Percentiles rank a stretch among this genome's conserved stretches.
phyloP scores from a whole-genome alignment of 2,329 filamentous ascomycete species.

The Hymenoscyphus linearis region DNA sequence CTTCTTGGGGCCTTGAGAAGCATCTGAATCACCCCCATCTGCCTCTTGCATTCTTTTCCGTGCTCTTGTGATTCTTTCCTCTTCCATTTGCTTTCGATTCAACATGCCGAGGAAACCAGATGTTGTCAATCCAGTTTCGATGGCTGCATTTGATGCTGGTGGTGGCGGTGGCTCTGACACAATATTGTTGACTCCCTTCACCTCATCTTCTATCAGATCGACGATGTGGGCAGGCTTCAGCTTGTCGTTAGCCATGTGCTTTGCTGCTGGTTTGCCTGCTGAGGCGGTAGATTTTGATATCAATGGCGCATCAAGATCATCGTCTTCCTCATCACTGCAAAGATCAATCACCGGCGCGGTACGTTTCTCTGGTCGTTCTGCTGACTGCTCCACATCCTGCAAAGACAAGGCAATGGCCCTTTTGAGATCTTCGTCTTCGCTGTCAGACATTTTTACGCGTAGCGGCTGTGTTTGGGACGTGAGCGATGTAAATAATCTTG shows the following conservation, averaged over 20 bases:
- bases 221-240: not conserved
- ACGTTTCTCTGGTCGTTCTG: slow-evolving; percentile 17
- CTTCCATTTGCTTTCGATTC: slow-evolving; percentile 79
- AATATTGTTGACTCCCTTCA: not conserved
- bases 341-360: slow-evolving; percentile 26
- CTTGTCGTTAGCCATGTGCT: not conserved
- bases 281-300: slow-evolving; percentile 2
- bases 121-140: not conserved
- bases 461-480: no score
- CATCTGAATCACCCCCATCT: not conserved
- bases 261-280: not conserved
- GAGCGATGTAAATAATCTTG: no score
- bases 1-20: slow-evolving; percentile 14
- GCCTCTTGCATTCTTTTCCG: slow-evolving; percentile 44
- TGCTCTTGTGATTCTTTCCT: slow-evolving; percentile 66
- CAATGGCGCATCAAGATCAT: slow-evolving; percentile 30
- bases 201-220: not conserved
- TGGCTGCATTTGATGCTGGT: not conserved
- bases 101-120: slow-evolving; percentile 42
- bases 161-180: not conserved
- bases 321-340: slow-evolving; percentile 31
- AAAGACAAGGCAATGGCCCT: slow-evolving; percentile 57
- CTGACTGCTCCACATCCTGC: slow-evolving; percentile 3
- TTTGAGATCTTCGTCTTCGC: slow-evolving; percentile 49
- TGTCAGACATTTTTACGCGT: slow-evolving; percentile 24